Conservation (phyloP, 202 grass and related monocot genomes). For the Brachypodium distachyon region DNA sequence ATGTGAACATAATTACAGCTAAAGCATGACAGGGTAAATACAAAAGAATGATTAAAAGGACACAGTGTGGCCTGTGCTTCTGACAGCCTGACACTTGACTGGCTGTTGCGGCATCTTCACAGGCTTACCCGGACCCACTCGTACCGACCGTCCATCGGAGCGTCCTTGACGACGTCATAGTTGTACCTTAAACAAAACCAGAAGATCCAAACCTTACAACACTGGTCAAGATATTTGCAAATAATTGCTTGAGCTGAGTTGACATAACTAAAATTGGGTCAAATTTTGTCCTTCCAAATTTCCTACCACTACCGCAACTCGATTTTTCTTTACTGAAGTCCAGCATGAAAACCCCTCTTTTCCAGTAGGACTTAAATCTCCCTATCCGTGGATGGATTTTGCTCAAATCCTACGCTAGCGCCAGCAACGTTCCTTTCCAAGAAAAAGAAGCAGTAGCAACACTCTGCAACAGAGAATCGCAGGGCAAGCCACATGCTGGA, state of each 20-base stretch:
- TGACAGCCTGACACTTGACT: constrained; percentile 29
- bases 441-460: not conserved
- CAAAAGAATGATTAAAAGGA: not conserved
- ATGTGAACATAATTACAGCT: constrained; percentile 36
- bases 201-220: constrained; percentile 22
- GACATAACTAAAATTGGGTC: not conserved
- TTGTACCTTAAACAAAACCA: constrained; percentile 48
- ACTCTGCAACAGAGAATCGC: not conserved
- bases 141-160: constrained; percentile 47
- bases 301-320: not conserved
- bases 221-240: not conserved
- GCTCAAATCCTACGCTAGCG: not conserved
- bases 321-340: not conserved
- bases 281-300: not conserved
- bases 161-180: constrained; percentile 48
- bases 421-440: not conserved
- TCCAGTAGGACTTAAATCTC: not conserved
- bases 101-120: constrained; percentile 16
- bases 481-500: not conserved
- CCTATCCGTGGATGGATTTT: not conserved
- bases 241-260: not conserved
- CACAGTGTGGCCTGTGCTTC: constrained; percentile 1
- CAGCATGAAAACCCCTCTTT: not conserved
- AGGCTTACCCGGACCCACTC: constrained; percentile 45
- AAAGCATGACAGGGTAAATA: not conserved